Evolutionary conservation across 768 basidiomycete genomes (phyloP), one percentile per base, ranked within the genome.

Genomic region (Steccherinum ochraceum): DNA sequence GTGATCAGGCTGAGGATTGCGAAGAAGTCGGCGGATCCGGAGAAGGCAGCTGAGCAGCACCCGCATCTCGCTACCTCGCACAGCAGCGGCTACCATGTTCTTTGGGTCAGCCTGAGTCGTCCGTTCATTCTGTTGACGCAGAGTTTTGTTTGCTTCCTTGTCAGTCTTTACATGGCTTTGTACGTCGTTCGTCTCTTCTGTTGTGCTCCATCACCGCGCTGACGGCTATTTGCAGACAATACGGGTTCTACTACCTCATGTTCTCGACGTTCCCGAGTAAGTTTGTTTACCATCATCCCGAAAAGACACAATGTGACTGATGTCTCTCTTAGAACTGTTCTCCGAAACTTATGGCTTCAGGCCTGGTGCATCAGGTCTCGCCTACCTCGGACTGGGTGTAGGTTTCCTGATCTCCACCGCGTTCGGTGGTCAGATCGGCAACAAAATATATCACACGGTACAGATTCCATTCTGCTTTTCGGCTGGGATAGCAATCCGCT

Each of bases 201-300:
- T 24, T 4, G 3, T 3, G 20, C 18, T 46, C 11, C 24, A 23
- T 20, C 18, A 40, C 10, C 35, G 16, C 24, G 24, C 21, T 4
- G 30, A 52, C 4, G 25, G 5, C 42, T 46, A 52, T 64, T 24
- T 35, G 16, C 30, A 51, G 71, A 83, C 21, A 84, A 19, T 54
- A 55, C 45, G 70, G 83, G 20, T 83, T 86, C 53, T 86, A 81
- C 64, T 89, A 86, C 68, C 70, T 89, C 42, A 67, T 68, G 65
- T 66, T 68, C 47, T 67, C 83, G 1, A 86, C 84, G 2, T 86
- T 88, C 64, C 76, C 83, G 1, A 58, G 73, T 55, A 67, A n/a
- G 73, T 77, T 4, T 23, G 13, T 11, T 30, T 48, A n/a, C n/a
- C n/a, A n/a, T n/a, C n/a, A n/a, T n/a, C n/a, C n/a, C n/a, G n/a